Evolutionary conservation across 2,329 filamentous ascomycete genomes (phyloP).

Genomic region (Stachybotrys chlorohalonatus): DNA sequence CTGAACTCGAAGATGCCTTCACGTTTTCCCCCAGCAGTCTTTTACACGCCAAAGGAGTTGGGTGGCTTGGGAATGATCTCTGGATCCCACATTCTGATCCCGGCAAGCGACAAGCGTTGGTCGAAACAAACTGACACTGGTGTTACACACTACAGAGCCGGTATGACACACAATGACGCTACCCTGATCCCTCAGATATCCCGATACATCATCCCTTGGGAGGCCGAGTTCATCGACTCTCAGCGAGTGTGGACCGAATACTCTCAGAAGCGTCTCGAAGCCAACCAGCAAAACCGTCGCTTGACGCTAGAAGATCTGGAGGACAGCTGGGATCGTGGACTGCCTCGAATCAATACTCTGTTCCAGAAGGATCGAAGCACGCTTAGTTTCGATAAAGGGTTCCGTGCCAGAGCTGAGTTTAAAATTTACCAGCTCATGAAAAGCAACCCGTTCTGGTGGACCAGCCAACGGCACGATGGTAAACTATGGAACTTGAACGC

Average conservation of each 20-base stretch:
- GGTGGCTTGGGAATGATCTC: slow-evolving; percentile 99
- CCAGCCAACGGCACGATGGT: slow-evolving; percentile 90
- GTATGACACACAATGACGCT: slow-evolving; percentile 98
- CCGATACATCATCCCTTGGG: slow-evolving; percentile 98
- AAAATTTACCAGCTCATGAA: slow-evolving; percentile 99
- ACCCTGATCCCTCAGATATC: slow-evolving; percentile 98
- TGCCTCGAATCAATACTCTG: slow-evolving; percentile 95
- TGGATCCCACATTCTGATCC: slow-evolving; percentile 94
- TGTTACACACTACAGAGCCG: slow-evolving; percentile 91
- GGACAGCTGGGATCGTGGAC: slow-evolving; percentile 95
- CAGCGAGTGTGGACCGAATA: slow-evolving; percentile 99
- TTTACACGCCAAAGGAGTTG: slow-evolving; percentile 96
- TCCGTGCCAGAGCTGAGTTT: slow-evolving; percentile 90
- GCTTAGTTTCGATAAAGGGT: slow-evolving; percentile 96
- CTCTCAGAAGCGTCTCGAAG: slow-evolving; percentile 93
- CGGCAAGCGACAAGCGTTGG: slow-evolving; percentile 95
- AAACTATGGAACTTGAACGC: slow-evolving; percentile 97
- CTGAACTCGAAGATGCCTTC: slow-evolving; percentile 99
- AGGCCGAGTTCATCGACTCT: slow-evolving; percentile 97
- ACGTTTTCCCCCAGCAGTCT: slow-evolving; percentile 94
- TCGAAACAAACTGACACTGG: slow-evolving; percentile 96
- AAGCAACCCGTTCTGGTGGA: slow-evolving; percentile 99
- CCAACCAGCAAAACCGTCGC: slow-evolving; percentile 92
- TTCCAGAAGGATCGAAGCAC: slow-evolving; percentile 99
- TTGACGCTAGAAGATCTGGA: slow-evolving; percentile 93